Evolutionary conservation across 148 eudicot species (phyloP).

Genomic region (Cornus florida): DNA sequence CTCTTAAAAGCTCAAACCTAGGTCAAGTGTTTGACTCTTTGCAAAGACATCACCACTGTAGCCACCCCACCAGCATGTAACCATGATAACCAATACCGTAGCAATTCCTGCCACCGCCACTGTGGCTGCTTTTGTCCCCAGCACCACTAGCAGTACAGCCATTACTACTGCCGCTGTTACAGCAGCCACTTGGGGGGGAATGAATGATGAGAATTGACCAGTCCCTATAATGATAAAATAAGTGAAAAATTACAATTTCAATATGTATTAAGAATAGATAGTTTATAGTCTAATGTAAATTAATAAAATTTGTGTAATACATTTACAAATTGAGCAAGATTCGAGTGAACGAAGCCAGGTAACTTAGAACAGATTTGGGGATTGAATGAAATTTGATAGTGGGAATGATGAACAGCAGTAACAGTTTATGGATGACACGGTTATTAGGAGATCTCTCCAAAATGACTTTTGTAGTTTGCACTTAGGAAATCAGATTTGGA

Average conservation of each 20-base stretch:
- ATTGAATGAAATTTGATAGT: too few species aligned
- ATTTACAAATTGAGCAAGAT: slow-evolving; percentile 1
- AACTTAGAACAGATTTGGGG: too few species aligned
- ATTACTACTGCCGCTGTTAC: slow-evolving; percentile 68
- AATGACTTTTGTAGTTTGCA: too few species aligned
- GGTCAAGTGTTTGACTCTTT: slow-evolving; percentile 41
- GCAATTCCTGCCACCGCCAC: slow-evolving; percentile 59
- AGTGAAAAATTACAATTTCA: slow-evolving; percentile 16
- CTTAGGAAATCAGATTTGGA: too few species aligned
- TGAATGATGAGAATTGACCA: slow-evolving; percentile 36
- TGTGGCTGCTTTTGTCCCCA: slow-evolving; percentile 56
- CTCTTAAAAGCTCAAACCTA: slow-evolving; percentile 45
- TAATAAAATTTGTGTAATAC: background rate
- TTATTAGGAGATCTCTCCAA: too few species aligned
- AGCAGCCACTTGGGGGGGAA: slow-evolving; percentile 45
- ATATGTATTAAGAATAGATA: slow-evolving; percentile 13
- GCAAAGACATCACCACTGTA: slow-evolving; percentile 34
- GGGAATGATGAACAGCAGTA: too few species aligned
- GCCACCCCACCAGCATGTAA: slow-evolving; percentile 30
- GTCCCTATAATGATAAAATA: slow-evolving; percentile 50
- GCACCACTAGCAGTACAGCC: slow-evolving; percentile 36
- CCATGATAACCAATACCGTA: slow-evolving; percentile 57
- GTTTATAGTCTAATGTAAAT: background rate
- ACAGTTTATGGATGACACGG: too few species aligned
- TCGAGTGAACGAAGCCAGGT: background rate